Conservation (phyloP, 2,329 filamentous ascomycete genomes). For the Shiraia bambusicola region DNA sequence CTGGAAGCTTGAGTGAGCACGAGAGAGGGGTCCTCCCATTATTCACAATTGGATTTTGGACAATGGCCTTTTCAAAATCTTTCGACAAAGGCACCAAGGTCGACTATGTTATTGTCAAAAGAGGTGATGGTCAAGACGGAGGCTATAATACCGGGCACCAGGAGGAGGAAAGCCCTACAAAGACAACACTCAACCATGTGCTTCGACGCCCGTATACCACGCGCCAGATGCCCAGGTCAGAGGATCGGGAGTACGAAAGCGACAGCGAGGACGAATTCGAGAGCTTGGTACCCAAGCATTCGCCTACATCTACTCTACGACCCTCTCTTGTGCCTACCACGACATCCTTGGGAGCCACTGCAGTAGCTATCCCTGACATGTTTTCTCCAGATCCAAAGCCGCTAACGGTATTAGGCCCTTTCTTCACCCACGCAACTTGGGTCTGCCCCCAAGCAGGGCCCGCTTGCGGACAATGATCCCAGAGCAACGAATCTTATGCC, state of each 20-base stretch:
- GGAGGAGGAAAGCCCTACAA: slow-evolving; percentile 13
- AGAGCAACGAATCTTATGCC: slow-evolving; percentile 30
- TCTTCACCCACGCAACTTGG: slow-evolving; percentile 24
- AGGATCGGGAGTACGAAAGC: slow-evolving; percentile 13
- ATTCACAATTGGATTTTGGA: slow-evolving; percentile 21
- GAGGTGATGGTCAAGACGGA: slow-evolving; percentile 16
- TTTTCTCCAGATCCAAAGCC: not conserved
- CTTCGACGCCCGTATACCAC: slow-evolving; percentile 15
- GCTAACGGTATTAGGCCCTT: slow-evolving; percentile 27
- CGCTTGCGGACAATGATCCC: slow-evolving; percentile 26
- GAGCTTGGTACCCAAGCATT: not conserved
- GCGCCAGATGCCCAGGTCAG: slow-evolving; percentile 13
- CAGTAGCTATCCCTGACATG: slow-evolving; percentile 14
- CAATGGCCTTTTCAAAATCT: slow-evolving; percentile 34
- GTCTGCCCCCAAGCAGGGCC: slow-evolving; percentile 15
- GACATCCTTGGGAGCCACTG: slow-evolving; percentile 11
- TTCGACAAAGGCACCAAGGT: slow-evolving; percentile 22
- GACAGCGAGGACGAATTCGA: slow-evolving; percentile 16
- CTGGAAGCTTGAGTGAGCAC: slow-evolving; percentile 39
- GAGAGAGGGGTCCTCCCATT: slow-evolving; percentile 22
- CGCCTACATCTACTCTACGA: slow-evolving; percentile 3
- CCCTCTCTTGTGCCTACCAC: slow-evolving; percentile 7
- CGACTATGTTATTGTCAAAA: slow-evolving; percentile 35
- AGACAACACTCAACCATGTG: slow-evolving; percentile 19
- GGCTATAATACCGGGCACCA: slow-evolving; percentile 10